A percentile compares a stretch with the other conserved stretches of the same genome.
Conservation (phyloP, 441 rosid species). For the Melastoma candidum region DNA sequence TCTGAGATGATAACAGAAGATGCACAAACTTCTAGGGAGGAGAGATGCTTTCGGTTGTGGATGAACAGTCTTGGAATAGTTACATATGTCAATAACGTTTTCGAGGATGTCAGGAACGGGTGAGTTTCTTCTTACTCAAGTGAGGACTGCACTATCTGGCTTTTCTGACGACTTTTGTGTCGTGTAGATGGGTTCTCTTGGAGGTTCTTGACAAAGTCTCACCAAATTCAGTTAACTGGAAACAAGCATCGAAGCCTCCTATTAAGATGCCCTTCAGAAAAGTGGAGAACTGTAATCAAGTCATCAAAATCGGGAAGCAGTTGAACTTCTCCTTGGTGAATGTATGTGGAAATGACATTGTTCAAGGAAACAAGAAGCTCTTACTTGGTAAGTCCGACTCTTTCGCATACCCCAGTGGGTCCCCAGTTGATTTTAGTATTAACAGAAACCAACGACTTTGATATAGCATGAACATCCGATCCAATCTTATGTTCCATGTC, state of each 20-base stretch:
- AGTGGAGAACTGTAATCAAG: slow-evolving; percentile 95
- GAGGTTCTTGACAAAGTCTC: slow-evolving; percentile 85
- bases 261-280: slow-evolving; percentile 91
- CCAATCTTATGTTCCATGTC: no score
- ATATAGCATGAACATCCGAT: no score
- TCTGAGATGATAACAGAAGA: slow-evolving; percentile 99
- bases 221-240: slow-evolving; percentile 82
- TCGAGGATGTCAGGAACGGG: slow-evolving; percentile 97
- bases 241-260: slow-evolving; percentile 82
- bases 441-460: background rate
- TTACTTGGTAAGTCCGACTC: slow-evolving; percentile 46
- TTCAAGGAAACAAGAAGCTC: slow-evolving; percentile 95
- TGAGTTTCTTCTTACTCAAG: slow-evolving; percentile 21
- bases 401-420: no score
- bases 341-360: slow-evolving; percentile 92
- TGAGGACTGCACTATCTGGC: background rate
- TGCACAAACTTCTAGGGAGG: slow-evolving; percentile 88
- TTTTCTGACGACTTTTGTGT: no score
- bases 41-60: slow-evolving; percentile 98
- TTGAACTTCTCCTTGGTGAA: slow-evolving; percentile 81
- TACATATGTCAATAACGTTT: slow-evolving; percentile 71
- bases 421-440: background rate
- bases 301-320: slow-evolving; percentile 67
- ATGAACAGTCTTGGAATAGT: slow-evolving; percentile 88
- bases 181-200: slow-evolving; percentile 77